Evolutionary conservation across 2,329 filamentous ascomycete species (phyloP).

Genomic region (Phialemoniopsis sp.): DNA sequence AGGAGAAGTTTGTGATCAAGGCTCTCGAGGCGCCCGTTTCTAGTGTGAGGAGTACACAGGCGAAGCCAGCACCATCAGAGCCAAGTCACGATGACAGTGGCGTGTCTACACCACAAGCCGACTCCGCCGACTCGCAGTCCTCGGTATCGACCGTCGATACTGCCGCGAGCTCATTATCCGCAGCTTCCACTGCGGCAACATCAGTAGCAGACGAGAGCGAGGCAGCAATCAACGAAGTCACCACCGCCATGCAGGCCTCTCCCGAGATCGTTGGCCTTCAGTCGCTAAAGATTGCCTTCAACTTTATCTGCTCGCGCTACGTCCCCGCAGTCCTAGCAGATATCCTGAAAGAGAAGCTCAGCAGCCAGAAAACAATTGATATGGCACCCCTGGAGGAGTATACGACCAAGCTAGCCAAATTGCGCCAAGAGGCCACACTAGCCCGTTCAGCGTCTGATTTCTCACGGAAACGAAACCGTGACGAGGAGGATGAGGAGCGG

Average conservation of each 20-base stretch:
- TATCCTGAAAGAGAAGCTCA: conserved; percentile 35
- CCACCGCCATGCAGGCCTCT: conserved; percentile 40
- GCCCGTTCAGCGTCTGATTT: conserved; percentile 67
- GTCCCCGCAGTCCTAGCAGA: conserved; percentile 39
- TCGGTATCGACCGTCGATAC: conserved; percentile 30
- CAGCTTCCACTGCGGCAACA: conserved; percentile 40
- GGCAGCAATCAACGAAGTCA: conserved; percentile 17
- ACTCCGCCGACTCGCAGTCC: conserved; percentile 35
- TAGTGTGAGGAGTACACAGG: conserved; percentile 51
- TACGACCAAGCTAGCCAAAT: conserved; percentile 57
- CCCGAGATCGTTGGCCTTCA: conserved; percentile 53
- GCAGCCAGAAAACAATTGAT: conserved; percentile 41
- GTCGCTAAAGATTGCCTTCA: conserved; percentile 58
- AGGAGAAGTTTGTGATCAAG: conserved; percentile 77
- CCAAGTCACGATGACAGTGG: conserved; percentile 2
- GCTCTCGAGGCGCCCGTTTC: conserved; percentile 73
- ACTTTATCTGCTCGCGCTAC: conserved; percentile 62
- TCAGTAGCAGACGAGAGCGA: conserved; percentile 29
- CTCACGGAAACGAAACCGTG: conserved; percentile 61
- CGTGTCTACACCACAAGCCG: conserved; percentile 20
- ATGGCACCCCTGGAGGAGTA: conserved; percentile 71
- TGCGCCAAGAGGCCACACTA: conserved; percentile 69
- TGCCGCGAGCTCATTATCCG: conserved; percentile 27
- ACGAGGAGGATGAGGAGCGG: conserved; percentile 64
- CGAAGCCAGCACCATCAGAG: conserved; percentile 29